phyloP scores from a whole-genome alignment of 164 flowering plant genomes.

The Vitis rotundifolia region DNA sequence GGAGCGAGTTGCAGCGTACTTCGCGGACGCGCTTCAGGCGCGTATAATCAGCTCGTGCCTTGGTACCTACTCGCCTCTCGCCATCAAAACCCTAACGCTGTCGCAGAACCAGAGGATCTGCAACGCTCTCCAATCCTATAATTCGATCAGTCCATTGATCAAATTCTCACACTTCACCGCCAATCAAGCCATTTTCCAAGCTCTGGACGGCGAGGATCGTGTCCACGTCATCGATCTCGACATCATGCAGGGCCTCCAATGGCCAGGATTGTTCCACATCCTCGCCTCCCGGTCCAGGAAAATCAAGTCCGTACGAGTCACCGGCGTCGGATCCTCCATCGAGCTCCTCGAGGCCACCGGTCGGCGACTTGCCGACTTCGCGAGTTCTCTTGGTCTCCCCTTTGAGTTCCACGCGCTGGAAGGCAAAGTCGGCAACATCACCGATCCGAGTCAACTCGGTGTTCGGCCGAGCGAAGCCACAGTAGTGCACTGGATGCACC shows the following conservation, averaged over 20 bases:
- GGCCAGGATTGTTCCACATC: conserved; percentile 96
- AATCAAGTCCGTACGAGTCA: conserved; percentile 57
- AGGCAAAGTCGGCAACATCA: conserved; percentile 62
- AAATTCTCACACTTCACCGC: conserved; percentile 94
- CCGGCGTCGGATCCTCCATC: conserved; percentile 77
- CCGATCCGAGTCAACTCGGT: conserved; percentile 45
- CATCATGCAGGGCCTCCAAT: conserved; percentile 95
- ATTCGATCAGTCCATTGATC: conserved; percentile 68
- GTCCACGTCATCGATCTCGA: conserved; percentile 90
- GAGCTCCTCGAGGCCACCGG: conserved; percentile 75
- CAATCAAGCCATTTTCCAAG: conserved; percentile 82
- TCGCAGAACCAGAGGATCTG: conserved; percentile 47
- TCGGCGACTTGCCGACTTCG: conserved; percentile 74
- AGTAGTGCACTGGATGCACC: conserved; percentile 92
- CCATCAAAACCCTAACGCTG: conserved; percentile 29
- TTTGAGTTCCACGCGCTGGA: conserved; percentile 76
- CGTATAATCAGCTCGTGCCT: conserved; percentile 61
- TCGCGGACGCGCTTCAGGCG: conserved; percentile 72
- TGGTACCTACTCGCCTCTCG: conserved; percentile 52
- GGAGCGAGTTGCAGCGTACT: conserved; percentile 85
- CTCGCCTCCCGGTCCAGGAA: conserved; percentile 66
- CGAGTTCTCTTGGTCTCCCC: conserved; percentile 66
- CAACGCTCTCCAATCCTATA: conserved; percentile 71
- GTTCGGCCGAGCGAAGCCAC: conserved; percentile 46
- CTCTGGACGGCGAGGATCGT: conserved; percentile 58